Percentiles rank a stretch among this genome's conserved stretches.
Conservation (phyloP, 257 asterid species). For the Solanum habrochaites region DNA sequence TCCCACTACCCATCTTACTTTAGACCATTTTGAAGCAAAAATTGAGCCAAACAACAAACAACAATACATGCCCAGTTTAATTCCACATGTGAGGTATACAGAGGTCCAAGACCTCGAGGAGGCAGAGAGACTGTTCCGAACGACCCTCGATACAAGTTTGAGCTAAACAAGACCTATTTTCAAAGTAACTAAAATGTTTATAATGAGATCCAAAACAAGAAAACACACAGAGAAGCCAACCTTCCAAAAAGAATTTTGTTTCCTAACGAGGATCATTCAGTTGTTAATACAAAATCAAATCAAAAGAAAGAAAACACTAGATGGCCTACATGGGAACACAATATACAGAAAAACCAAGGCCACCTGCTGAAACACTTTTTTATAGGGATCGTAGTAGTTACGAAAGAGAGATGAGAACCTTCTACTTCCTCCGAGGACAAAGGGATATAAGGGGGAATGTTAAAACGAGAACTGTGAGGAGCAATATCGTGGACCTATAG, state of each 20-base stretch:
- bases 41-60: neutral
- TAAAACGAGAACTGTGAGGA: neutral
- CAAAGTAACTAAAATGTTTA: neutral
- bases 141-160: neutral
- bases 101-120: neutral
- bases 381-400: neutral
- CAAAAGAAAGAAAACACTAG: neutral
- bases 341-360: slow-evolving; percentile 11
- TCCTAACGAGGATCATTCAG: neutral
- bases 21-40: neutral
- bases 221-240: neutral
- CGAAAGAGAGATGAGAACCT: neutral
- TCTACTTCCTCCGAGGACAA: neutral
- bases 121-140: neutral
- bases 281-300: neutral
- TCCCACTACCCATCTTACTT: neutral
- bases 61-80: no score
- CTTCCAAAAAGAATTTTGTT: neutral
- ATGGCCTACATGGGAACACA: neutral
- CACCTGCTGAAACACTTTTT: slow-evolving; percentile 19
- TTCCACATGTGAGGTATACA: neutral
- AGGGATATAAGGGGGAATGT: neutral
- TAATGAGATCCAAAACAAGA: neutral
- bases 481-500: slow-evolving; percentile 7
- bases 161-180: neutral